These are phyloP conservation scores for Plectranthus barbatus DNA, from an alignment of 257 asterid species.

Conservation along the genomic window DNA sequence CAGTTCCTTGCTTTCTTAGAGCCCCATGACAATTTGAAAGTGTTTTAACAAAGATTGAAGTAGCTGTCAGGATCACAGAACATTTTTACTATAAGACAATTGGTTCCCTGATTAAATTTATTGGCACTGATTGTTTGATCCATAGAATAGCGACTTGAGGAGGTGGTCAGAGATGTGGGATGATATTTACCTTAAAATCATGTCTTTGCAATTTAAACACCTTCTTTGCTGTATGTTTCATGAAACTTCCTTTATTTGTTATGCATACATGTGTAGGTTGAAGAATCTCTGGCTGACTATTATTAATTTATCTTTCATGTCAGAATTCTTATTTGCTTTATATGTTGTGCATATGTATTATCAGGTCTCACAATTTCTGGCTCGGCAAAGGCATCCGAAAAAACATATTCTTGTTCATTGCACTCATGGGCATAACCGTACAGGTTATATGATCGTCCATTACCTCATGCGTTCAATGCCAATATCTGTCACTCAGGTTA, in stretches of 20 bases:
- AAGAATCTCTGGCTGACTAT: not conserved
- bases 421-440: conserved; percentile 98
- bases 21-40: not conserved
- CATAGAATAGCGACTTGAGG: not conserved
- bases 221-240: conserved; percentile 4
- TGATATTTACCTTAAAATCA: not conserved
- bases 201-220: not conserved
- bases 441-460: conserved; percentile 93
- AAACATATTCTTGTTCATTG: conserved; percentile 87
- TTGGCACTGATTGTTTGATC: not conserved
- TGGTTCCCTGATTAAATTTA: not conserved
- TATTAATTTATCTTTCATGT: not conserved
- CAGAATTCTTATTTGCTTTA: not conserved
- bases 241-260: not conserved
- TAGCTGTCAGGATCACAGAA: not conserved
- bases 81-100: not conserved
- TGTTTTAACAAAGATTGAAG: not conserved
- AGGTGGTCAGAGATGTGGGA: not conserved
- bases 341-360: conserved; percentile 9
- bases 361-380: conserved; percentile 80
- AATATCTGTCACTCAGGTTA: conserved; percentile 79
- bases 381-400: conserved; percentile 64
- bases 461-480: conserved; percentile 80
- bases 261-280: not conserved
- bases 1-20: not conserved